Conservation (phyloP, 164 flowering plant genomes). For the Warburgia ugandensis region DNA sequence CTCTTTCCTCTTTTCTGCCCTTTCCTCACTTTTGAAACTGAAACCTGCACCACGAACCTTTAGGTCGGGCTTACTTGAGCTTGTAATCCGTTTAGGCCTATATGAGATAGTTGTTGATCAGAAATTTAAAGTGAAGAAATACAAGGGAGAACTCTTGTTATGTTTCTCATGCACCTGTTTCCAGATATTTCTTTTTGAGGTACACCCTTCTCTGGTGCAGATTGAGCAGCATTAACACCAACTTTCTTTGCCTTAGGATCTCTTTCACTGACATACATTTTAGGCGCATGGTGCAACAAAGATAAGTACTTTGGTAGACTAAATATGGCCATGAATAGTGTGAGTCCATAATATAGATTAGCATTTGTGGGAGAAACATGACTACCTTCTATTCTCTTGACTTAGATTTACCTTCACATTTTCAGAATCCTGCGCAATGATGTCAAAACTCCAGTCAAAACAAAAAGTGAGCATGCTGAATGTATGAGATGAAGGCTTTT, state of each 20-base stretch:
- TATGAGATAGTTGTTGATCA: constrained; percentile 1
- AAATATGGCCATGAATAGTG: too few relatives aligned
- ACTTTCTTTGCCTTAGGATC: constrained; percentile 28
- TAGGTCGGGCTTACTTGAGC: constrained; percentile 18
- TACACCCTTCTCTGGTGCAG: constrained; percentile 23
- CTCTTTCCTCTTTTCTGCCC: constrained; percentile 74
- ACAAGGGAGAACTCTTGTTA: too few relatives aligned
- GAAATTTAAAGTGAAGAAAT: neutral
- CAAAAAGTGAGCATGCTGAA: neutral
- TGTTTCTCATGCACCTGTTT: constrained; percentile 31
- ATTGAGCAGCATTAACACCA: constrained; percentile 15
- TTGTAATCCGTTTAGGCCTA: constrained; percentile 28
- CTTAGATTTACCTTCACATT: constrained; percentile 21
- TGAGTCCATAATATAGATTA: neutral
- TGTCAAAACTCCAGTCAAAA: neutral
- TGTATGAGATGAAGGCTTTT: too few relatives aligned
- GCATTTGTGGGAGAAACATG: neutral
- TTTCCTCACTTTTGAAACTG: constrained; percentile 45
- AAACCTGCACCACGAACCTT: constrained; percentile 22
- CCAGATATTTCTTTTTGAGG: constrained; percentile 17
- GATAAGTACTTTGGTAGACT: neutral
- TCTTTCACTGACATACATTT: constrained; percentile 17
- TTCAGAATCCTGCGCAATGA: constrained; percentile 27
- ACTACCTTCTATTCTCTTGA: constrained; percentile 40
- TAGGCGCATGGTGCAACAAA: neutral